Evolutionary conservation across 331 rosid genomes (phyloP).

Genomic region (Cydonia oblonga): DNA sequence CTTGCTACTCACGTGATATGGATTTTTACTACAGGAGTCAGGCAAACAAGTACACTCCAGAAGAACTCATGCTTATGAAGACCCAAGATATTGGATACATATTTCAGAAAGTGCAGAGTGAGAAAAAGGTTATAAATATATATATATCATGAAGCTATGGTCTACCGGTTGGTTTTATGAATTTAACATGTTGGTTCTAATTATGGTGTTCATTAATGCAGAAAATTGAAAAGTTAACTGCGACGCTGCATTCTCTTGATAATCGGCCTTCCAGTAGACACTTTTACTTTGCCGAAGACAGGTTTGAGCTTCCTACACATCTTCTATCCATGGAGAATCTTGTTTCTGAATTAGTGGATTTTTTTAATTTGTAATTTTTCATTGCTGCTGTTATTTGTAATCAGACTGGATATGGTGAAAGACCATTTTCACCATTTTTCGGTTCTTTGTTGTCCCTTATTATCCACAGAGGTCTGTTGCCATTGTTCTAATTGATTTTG

Average conservation of each 20-base stretch:
- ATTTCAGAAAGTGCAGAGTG: slow-evolving; percentile 67
- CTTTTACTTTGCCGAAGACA: slow-evolving; percentile 58
- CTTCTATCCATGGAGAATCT: neutral
- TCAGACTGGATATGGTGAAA: neutral
- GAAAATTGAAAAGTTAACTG: slow-evolving; percentile 65
- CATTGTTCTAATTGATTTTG: neutral
- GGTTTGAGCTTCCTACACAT: slow-evolving; percentile 29
- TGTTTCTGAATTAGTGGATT: neutral
- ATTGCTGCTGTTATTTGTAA: neutral
- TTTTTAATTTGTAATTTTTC: neutral
- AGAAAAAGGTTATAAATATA: slow-evolving; percentile 39
- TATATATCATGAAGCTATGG: neutral
- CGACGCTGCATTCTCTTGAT: slow-evolving; percentile 48
- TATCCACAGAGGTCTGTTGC: neutral
- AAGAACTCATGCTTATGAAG: slow-evolving; percentile 75
- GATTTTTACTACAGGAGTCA: slow-evolving; percentile 33
- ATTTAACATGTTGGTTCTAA: neutral
- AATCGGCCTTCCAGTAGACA: slow-evolving; percentile 35
- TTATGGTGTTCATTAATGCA: slow-evolving; percentile 18
- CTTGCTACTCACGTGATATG: neutral
- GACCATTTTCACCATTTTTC: neutral
- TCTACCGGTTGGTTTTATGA: neutral
- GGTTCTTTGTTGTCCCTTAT: neutral
- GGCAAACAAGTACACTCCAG: slow-evolving; percentile 63
- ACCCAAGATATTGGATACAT: slow-evolving; percentile 76